These are phyloP conservation scores for Trypanosoma melophagium DNA, from an alignment of 208 protist genomes.

Conservation along the genomic window DNA sequence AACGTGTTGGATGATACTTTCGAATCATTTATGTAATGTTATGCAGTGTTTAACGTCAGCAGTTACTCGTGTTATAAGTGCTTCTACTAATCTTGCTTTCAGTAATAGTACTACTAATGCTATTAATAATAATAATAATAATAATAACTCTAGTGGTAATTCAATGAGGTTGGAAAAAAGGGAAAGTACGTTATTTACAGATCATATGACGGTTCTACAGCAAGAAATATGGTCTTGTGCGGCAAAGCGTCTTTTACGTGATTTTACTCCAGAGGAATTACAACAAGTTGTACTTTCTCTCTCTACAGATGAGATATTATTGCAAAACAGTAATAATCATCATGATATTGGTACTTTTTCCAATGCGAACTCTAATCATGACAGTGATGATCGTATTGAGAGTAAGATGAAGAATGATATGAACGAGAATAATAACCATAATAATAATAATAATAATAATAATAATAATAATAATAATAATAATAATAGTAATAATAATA, in stretches of 20 bases:
- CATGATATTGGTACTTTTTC: too few relatives aligned
- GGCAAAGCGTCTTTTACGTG: slow-evolving; percentile 1
- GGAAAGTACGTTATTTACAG: background rate
- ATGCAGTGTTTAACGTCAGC: background rate
- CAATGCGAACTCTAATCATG: too few relatives aligned
- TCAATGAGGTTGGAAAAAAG: background rate
- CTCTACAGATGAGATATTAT: background rate
- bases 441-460: background rate
- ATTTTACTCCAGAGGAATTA: slow-evolving; percentile 12
- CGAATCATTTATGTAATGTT: background rate
- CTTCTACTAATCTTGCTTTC: background rate
- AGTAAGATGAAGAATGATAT: too few relatives aligned
- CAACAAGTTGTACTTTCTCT: background rate
- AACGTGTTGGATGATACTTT: slow-evolving; percentile 10
- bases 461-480: background rate
- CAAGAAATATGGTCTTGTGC: slow-evolving; percentile 13
- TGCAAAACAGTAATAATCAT: background rate
- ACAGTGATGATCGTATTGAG: too few relatives aligned
- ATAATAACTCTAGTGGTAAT: background rate
- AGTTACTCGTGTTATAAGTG: background rate
- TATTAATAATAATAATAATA: background rate
- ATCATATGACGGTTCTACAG: slow-evolving; percentile 22
- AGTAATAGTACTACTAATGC: background rate
- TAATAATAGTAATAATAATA: background rate
- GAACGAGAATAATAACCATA: too few relatives aligned